phyloP scores from a whole-genome alignment of 768 basidiomycete species.

The Collybia sordida region DNA sequence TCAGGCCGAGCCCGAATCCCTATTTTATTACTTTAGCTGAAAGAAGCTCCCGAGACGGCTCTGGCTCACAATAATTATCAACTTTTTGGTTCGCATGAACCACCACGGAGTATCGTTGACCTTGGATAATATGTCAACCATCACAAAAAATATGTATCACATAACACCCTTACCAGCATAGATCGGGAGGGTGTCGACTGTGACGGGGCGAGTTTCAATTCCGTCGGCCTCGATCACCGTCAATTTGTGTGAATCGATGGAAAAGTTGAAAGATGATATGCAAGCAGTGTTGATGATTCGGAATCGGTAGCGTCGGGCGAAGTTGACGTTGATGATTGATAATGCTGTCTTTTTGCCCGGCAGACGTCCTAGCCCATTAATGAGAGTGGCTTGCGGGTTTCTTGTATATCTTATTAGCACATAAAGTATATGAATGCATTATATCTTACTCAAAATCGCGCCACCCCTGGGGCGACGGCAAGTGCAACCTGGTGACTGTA shows the following conservation, averaged over 20 bases:
- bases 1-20: slow-evolving; percentile 12
- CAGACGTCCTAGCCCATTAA: slow-evolving; percentile 40
- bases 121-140: no score
- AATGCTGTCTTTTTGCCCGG: slow-evolving; percentile 17
- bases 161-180: neutral
- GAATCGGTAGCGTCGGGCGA: slow-evolving; percentile 31
- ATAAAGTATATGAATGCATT: neutral
- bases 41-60: slow-evolving; percentile 22
- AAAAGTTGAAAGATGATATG: slow-evolving; percentile 37
- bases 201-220: slow-evolving; percentile 35
- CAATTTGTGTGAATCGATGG: slow-evolving; percentile 39
- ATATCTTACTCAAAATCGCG: neutral
- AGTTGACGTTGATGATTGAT: slow-evolving; percentile 31
- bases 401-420: no score
- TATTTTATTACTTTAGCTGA: no score
- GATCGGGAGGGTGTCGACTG: slow-evolving; percentile 33
- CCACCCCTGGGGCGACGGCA: neutral
- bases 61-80: slow-evolving; percentile 45
- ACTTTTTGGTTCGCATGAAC: slow-evolving; percentile 42
- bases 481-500: neutral
- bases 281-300: slow-evolving; percentile 33
- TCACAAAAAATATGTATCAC: no score
- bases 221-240: slow-evolving; percentile 55
- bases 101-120: slow-evolving; percentile 31
- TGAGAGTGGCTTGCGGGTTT: slow-evolving; percentile 10